Evolutionary conservation across 2,329 filamentous ascomycete genomes (phyloP).

Genomic region (Cordyceps farinosa): DNA sequence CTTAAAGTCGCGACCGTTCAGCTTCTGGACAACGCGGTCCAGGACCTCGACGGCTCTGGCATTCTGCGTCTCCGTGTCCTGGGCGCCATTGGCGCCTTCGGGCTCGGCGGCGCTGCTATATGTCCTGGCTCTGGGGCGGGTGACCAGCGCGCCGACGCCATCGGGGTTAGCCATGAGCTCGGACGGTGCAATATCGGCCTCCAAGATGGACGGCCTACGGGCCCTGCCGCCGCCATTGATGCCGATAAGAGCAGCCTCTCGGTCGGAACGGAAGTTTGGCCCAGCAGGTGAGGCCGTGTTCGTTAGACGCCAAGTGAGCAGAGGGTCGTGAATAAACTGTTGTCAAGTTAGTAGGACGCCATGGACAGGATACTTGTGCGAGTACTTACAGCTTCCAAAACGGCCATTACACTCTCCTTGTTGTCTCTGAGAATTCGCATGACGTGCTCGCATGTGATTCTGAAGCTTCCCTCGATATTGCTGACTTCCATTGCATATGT

Average conservation of each 20-base stretch:
- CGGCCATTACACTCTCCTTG: conserved; percentile 97
- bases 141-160: conserved; percentile 44
- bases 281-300: conserved; percentile 60
- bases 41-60: conserved; percentile 89
- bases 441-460: conserved; percentile 96
- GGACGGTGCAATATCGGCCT: conserved; percentile 57
- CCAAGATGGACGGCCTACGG: conserved; percentile 67
- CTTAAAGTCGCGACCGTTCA: conserved; percentile 92
- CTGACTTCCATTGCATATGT: conserved; percentile 99
- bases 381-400: conserved; percentile 84
- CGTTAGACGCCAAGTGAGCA: conserved; percentile 91
- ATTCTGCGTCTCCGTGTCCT: conserved; percentile 79
- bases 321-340: conserved; percentile 97
- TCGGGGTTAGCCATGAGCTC: conserved; percentile 50
- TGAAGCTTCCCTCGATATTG: conserved; percentile 98
- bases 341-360: neutral
- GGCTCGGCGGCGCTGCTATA: conserved; percentile 51
- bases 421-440: conserved; percentile 96
- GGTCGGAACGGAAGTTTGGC: conserved; percentile 63
- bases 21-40: conserved; percentile 87
- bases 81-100: conserved; percentile 28
- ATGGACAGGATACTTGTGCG: neutral
- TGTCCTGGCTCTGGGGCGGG: conserved; percentile 54
- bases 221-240: conserved; percentile 46
- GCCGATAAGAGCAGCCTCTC: conserved; percentile 49